Base-by-base conservation (phyloP, 345 rosid genomes). In the Salix arbutifolia region DNA sequence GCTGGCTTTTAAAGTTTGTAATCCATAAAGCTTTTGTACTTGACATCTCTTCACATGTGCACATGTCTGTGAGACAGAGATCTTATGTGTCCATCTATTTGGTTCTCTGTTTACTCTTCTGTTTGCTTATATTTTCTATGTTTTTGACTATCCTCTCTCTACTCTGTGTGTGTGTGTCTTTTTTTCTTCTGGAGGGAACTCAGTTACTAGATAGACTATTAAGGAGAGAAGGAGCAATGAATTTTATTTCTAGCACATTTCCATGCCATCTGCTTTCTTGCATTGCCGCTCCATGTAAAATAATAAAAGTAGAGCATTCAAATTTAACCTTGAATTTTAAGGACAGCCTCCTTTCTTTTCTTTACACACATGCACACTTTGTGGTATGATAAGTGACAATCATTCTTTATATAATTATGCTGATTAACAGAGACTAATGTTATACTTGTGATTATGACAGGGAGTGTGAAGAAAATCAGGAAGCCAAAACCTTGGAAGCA, bases 401-500 rank as follows among this genome's bases (percentile, higher is more conserved):
- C 11, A 58, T 9, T 58, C 28, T 23, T 23, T 58, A n/a, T 58
- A 19, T 52, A 52, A 52, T 19, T 21, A 52, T 52, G 58, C 8
- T 52, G 21, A 52, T 52, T 52, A 56, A 9, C 25, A 56, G 62
- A 56, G 26, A n/a, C 5, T 3, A 3, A 58, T n/a, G 62, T 58
- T 25, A 25, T 76, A 58, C 60, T 58, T 48, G 66, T 69, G 62
- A 61, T 76, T 78, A 62, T 35, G 62, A 52, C 81, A 92, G 97
- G 86, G 74, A 18, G 76, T 52, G 87, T 73, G 67, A 94, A 92
- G 84, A 91, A 90, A 77, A 89, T 94, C 30, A 85, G 93, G 79
- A 92, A 92, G 90, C 98, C 98, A 28, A 92, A 91, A 78, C 86
- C 96, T 5, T 94, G 98, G 96, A 94, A 89, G 79, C 97, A 92